phyloP scores from a whole-genome alignment of 371 early-diverging fungal species.

The Blakeslea trispora region DNA sequence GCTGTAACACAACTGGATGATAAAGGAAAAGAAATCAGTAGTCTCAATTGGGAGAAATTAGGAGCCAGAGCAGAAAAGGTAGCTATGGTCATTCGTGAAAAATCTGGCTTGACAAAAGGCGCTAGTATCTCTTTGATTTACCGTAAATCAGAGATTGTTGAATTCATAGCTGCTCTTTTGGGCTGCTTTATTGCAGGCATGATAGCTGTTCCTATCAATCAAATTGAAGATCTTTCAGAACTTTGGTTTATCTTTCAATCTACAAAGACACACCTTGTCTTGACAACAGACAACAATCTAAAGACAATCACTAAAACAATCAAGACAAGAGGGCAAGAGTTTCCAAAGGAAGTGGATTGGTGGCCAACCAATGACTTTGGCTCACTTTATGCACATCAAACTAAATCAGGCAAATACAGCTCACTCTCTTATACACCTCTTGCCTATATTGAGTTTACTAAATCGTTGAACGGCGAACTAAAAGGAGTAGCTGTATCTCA shows the following conservation, averaged over 20 bases:
- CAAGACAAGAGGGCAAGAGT: conserved; percentile 50
- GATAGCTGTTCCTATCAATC: conserved; percentile 80
- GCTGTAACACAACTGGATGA: conserved; percentile 70
- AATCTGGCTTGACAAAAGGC: conserved; percentile 54
- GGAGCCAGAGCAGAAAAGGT: conserved; percentile 68
- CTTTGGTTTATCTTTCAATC: conserved; percentile 69
- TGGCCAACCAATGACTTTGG: conserved; percentile 75
- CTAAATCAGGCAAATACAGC: conserved; percentile 49
- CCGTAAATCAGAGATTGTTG: conserved; percentile 71
- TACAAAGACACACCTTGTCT: conserved; percentile 58
- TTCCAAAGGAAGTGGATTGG: conserved; percentile 70
- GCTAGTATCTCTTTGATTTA: conserved; percentile 74
- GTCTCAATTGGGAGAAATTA: conserved; percentile 74
- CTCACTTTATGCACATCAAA: conserved; percentile 50
- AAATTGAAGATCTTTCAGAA: conserved; percentile 75
- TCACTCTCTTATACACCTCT: conserved; percentile 48
- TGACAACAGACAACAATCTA: conserved; percentile 77
- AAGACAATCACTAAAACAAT: conserved; percentile 70
- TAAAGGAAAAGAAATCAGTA: conserved; percentile 65
- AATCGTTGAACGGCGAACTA: conserved; percentile 74
- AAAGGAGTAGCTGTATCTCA: conserved; percentile 82
- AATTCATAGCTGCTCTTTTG: conserved; percentile 71
- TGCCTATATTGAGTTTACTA: conserved; percentile 82
- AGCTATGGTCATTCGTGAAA: conserved; percentile 64
- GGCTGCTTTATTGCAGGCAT: conserved; percentile 79